Percentiles rank a stretch among this genome's conserved stretches.
phyloP scores from a whole-genome alignment of 2,329 filamentous ascomycete genomes.

The Rhynchosporium secalis region DNA sequence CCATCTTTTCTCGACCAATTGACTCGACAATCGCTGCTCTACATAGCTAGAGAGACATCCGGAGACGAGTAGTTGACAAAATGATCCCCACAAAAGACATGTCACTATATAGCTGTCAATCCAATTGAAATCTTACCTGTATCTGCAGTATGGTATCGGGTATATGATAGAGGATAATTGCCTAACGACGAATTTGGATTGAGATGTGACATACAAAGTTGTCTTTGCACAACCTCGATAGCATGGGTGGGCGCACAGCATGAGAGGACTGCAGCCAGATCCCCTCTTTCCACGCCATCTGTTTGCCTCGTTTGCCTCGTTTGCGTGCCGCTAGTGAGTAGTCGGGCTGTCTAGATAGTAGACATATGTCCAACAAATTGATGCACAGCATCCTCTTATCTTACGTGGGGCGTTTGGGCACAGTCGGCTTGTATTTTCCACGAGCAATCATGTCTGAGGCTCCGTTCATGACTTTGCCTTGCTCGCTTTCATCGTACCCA shows the following conservation, averaged over 20 bases:
- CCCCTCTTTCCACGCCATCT: constrained; percentile 2
- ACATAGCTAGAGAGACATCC: constrained; percentile 15
- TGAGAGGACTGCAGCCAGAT: constrained; percentile 2
- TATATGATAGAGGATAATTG: not conserved
- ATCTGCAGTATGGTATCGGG: not conserved
- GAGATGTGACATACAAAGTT: constrained; percentile 12
- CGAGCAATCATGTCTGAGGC: not conserved
- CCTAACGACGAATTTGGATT: constrained; percentile 4
- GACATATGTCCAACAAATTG: not conserved
- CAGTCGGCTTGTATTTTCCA: not conserved
- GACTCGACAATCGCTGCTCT: constrained; percentile 10
- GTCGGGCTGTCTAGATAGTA: not conserved
- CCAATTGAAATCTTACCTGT: not conserved
- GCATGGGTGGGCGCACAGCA: constrained; percentile 9
- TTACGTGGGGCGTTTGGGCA: not conserved
- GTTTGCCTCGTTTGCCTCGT: constrained; percentile 7
- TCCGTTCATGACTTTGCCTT: constrained; percentile 21
- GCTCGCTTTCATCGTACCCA: constrained; percentile 33
- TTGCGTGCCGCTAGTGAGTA: not conserved
- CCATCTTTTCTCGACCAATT: constrained; percentile 24
- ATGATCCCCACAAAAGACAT: not conserved
- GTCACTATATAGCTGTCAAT: not conserved
- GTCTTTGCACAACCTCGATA: constrained; percentile 1
- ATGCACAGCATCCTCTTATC: constrained; percentile 5
- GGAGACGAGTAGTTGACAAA: constrained; percentile 8